Base-by-base conservation (phyloP, 169 alveolate species). In the Plasmodium knowlesi region DNA sequence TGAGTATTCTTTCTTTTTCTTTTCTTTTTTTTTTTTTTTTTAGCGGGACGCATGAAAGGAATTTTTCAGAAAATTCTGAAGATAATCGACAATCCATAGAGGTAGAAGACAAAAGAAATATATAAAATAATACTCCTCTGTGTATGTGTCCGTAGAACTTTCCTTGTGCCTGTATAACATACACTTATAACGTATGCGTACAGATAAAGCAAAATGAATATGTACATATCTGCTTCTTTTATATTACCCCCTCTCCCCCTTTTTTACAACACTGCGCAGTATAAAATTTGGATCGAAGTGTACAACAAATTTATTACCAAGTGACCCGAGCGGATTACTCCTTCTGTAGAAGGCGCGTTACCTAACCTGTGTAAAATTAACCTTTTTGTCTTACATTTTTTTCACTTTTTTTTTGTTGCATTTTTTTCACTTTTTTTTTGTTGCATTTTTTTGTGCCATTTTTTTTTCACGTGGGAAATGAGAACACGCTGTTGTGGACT, bases 1-100 rank as follows among this genome's bases (percentile, higher is more conserved):
- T 9, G n/a, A 22, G n/a, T 25, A 57, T 9, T 16, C 32, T 30
- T 54, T 14, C 3, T 70, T 39, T 0, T 9, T 22, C 67, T n/a
- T 16, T 54, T 14, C 30, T 10, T 22, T 83, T 39, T 84, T 84
- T 71, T 84, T 12, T 43, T 50, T 34, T 54, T 74, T 86, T 34
- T 37, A 86, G 93, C 3, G 93, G 93, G 70, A 61, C 93, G 43
- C 93, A 70, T 53, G 93, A 86, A 86, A 22, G 84, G 46, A 53
- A 5, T 43, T 74, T 86, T 86, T 10, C 82, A 50, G 16, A 9
- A 22, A 22, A n/a, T 30, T 30, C 78, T 19, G 46, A 73, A 57
- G 28, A 39, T 10, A 86, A 86, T 53, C 54, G 28, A 76, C 30
- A 76, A 22, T 39, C 82, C 81, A 74, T 37, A 37, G 93, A 86